These are phyloP conservation scores for Anisodus acutangulus DNA, from an alignment of 257 asterid genomes.

Conservation along the genomic window DNA sequence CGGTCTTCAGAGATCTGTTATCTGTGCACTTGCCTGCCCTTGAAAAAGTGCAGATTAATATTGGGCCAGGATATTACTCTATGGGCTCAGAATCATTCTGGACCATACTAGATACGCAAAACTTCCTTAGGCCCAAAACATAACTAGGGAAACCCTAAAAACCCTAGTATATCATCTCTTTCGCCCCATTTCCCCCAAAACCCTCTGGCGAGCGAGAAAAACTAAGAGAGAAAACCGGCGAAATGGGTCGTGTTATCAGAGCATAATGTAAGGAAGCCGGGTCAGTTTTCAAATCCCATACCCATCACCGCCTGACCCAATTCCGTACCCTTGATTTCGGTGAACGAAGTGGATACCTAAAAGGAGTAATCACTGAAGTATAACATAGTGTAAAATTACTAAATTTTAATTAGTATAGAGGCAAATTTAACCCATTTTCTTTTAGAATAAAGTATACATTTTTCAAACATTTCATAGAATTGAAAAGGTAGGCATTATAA, in stretches of 20 bases:
- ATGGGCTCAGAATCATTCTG: conserved; percentile 5
- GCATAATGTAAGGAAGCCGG: conserved; percentile 42
- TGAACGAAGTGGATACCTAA: conserved; percentile 38
- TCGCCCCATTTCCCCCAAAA: not conserved
- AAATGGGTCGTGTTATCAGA: conserved; percentile 42
- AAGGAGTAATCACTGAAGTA: conserved; percentile 37
- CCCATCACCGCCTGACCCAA: conserved; percentile 38
- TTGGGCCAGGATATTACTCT: not conserved
- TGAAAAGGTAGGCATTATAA: too few species aligned
- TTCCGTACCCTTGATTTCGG: conserved; percentile 40
- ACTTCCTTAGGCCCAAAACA: not conserved
- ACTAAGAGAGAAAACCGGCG: too few species aligned
- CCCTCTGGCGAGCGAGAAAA: not conserved
- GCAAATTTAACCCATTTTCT: too few species aligned
- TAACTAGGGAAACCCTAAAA: conserved; percentile 11
- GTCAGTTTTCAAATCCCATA: conserved; percentile 38
- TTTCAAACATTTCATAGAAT: too few species aligned
- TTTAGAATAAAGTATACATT: too few species aligned
- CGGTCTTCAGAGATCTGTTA: not conserved
- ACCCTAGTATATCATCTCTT: not conserved
- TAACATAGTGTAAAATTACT: too few species aligned
- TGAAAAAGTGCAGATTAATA: not conserved
- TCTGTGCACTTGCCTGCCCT: not conserved
- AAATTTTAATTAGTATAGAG: too few species aligned
- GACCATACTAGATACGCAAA: not conserved